Conservation (phyloP, 1,284 basidiomycete genomes). For the Cystobasidiaceae sp. region DNA sequence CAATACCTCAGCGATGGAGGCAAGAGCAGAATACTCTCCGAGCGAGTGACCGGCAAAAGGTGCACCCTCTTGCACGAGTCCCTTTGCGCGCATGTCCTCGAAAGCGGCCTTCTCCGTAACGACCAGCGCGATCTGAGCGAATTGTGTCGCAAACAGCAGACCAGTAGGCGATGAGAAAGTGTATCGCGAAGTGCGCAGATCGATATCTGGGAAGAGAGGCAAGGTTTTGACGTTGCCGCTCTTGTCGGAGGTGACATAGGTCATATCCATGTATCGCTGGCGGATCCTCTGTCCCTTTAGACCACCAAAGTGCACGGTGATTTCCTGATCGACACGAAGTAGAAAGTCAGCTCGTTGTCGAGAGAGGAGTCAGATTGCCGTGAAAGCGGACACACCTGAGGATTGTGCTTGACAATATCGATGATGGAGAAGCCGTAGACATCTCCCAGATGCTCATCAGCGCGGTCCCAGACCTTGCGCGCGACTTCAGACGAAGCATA, state of each 20-base stretch:
- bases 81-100: slow-evolving; percentile 94
- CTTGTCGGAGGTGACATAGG: slow-evolving; percentile 90
- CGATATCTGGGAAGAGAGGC: slow-evolving; percentile 76
- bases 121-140: slow-evolving; percentile 95
- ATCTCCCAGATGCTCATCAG: slow-evolving; percentile 84
- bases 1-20: slow-evolving; percentile 92
- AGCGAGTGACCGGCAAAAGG: slow-evolving; percentile 96
- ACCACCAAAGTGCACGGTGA: slow-evolving; percentile 98
- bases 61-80: slow-evolving; percentile 84
- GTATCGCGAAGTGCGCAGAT: slow-evolving; percentile 85
- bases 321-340: no score
- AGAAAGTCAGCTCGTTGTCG: no score
- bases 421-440: slow-evolving; percentile 97
- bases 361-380: background rate
- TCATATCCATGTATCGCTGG: slow-evolving; percentile 98
- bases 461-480: slow-evolving; percentile 92
- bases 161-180: slow-evolving; percentile 95
- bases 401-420: slow-evolving; percentile 70
- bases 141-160: slow-evolving; percentile 93
- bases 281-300: slow-evolving; percentile 97
- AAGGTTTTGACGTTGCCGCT: slow-evolving; percentile 90
- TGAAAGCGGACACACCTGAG: slow-evolving; percentile 5
- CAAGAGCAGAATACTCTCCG: slow-evolving; percentile 95
- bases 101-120: slow-evolving; percentile 91
- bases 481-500: slow-evolving; percentile 90